Percentiles rank a stretch among this genome's conserved stretches.
Evolutionary conservation across 1,139 yeast species (phyloP).

Genomic region (Debaryomyces coudertii): DNA sequence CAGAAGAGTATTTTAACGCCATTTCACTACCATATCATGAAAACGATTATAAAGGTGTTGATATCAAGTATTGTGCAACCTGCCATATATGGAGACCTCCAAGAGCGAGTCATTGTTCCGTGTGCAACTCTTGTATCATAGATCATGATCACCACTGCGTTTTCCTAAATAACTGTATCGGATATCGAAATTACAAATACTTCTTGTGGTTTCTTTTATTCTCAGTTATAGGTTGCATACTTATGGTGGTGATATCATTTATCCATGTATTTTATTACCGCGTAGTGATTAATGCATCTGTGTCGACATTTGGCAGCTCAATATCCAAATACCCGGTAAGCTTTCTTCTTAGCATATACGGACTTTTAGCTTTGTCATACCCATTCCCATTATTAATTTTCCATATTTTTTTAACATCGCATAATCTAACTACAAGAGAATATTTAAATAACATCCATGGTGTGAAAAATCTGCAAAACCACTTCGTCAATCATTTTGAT

Average conservation of each 20-base stretch:
- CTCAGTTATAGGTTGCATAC: constrained; percentile 25
- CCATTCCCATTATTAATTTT: constrained; percentile 56
- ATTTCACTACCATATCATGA: constrained; percentile 55
- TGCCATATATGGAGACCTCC: constrained; percentile 55
- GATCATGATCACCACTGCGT: constrained; percentile 49
- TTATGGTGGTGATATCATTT: constrained; percentile 29
- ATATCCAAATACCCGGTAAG: constrained; percentile 41
- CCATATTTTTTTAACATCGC: constrained; percentile 56
- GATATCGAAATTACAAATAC: constrained; percentile 35
- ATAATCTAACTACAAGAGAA: constrained; percentile 75
- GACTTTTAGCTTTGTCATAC: constrained; percentile 48
- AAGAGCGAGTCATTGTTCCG: constrained; percentile 46
- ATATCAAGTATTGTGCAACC: constrained; percentile 49
- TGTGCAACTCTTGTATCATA: constrained; percentile 48
- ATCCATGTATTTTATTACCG: constrained; percentile 34
- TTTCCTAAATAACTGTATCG: constrained; percentile 46
- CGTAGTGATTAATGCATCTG: constrained; percentile 7
- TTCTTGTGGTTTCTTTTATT: constrained; percentile 45
- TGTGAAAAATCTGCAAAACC: constrained; percentile 16
- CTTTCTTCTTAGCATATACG: constrained; percentile 52
- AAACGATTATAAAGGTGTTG: constrained; percentile 31
- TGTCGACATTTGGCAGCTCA: constrained; percentile 24
- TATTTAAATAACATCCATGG: constrained; percentile 48
- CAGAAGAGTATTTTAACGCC: constrained; percentile 64
- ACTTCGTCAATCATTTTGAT: constrained; percentile 49